Conservation (phyloP, 805 yeast genomes). For the Pichia ethanolica region DNA sequence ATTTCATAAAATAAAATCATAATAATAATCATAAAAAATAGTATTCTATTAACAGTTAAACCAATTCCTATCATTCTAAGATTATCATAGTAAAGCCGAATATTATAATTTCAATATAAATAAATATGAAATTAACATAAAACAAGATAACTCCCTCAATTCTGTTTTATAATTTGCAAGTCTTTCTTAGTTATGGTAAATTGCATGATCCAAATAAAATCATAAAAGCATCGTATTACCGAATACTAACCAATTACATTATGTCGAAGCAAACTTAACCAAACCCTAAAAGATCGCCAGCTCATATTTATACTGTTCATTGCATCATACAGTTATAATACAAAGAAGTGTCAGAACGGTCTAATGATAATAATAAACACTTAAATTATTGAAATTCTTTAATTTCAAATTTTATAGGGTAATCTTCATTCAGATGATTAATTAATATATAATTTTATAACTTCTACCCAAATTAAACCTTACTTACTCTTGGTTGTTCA, state of each 20-base stretch:
- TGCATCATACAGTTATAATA: background rate
- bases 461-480: background rate
- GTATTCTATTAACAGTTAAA: background rate
- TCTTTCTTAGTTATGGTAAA: background rate
- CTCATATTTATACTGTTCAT: background rate
- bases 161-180: background rate
- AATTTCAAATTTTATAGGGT: too few species aligned
- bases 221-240: background rate
- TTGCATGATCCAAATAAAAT: background rate
- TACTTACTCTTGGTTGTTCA: slow-evolving; percentile 48
- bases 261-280: background rate
- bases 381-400: too few species aligned
- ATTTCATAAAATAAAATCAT: background rate
- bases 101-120: too few species aligned
- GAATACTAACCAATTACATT: slow-evolving; percentile 1
- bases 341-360: background rate
- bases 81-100: too few species aligned
- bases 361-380: background rate
- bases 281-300: background rate
- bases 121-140: too few species aligned
- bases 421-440: too few species aligned
- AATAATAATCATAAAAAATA: background rate
- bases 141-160: too few species aligned
- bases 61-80: background rate
- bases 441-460: too few species aligned